phyloP scores from a whole-genome alignment of 2,329 filamentous ascomycete genomes.

The Ceratocystis huliohia region DNA sequence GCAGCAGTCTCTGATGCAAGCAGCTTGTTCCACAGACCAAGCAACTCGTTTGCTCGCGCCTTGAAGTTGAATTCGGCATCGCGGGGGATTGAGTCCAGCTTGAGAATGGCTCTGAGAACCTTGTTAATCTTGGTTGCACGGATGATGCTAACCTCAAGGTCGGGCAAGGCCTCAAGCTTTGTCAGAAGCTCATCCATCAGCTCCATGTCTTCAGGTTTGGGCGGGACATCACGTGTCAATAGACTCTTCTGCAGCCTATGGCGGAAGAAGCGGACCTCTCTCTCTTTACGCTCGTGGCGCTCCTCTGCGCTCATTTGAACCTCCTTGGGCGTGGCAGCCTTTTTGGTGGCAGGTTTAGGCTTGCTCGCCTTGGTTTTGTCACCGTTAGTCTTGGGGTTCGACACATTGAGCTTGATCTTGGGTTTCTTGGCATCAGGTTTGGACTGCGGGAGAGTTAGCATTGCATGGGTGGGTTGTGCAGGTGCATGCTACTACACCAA shows the following conservation, averaged over 20 bases:
- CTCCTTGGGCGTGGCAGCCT: constrained; percentile 42
- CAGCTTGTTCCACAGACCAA: constrained; percentile 82
- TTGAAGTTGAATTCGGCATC: constrained; percentile 89
- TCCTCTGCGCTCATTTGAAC: constrained; percentile 46
- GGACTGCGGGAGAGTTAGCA: constrained; percentile 9
- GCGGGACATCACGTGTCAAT: constrained; percentile 67
- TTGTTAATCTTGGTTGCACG: constrained; percentile 95
- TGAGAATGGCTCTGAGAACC: constrained; percentile 87
- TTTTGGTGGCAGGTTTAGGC: constrained; percentile 40
- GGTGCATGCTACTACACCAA: constrained; percentile 24
- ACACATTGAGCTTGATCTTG: constrained; percentile 55
- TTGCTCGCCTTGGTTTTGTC: constrained; percentile 42
- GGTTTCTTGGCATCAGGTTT: constrained; percentile 53
- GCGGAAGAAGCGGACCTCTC: constrained; percentile 79
- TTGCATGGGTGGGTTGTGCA: neutral
- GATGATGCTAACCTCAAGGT: constrained; percentile 82
- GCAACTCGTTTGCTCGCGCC: constrained; percentile 60
- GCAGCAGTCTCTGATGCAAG: constrained; percentile 46
- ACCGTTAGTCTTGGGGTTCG: constrained; percentile 39
- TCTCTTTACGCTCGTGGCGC: constrained; percentile 49
- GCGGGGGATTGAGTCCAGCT: constrained; percentile 70
- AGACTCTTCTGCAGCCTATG: constrained; percentile 94
- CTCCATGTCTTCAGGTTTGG: constrained; percentile 76
- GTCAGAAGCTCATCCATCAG: constrained; percentile 63
- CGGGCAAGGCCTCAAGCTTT: constrained; percentile 65